Evolutionary conservation across 495 filamentous ascomycete genomes (phyloP).

Genomic region (Lepraria neglecta): DNA sequence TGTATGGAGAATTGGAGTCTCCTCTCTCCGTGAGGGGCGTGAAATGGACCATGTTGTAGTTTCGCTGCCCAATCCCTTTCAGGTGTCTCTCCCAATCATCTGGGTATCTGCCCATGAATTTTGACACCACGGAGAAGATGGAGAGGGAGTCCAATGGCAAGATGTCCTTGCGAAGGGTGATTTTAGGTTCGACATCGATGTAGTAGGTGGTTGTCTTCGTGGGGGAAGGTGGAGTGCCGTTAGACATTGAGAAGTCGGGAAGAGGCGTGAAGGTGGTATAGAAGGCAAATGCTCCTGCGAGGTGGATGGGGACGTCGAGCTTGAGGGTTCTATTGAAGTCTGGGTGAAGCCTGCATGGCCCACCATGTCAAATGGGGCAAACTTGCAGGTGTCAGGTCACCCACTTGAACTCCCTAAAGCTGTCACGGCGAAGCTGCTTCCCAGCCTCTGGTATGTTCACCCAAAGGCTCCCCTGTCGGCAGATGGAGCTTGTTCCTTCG

Average conservation of each 20-base stretch:
- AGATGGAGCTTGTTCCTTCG: constrained; percentile 93
- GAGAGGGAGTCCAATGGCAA: constrained; percentile 82
- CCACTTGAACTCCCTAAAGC: constrained; percentile 83
- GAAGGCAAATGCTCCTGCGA: constrained; percentile 89
- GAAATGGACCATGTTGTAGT: constrained; percentile 99
- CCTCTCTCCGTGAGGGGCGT: constrained; percentile 88
- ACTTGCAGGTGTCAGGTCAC: constrained; percentile 28
- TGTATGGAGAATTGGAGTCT: constrained; percentile 91
- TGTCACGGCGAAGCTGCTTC: constrained; percentile 63
- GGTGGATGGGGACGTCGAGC: constrained; percentile 76
- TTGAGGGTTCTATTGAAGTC: constrained; percentile 88
- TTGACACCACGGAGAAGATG: constrained; percentile 90
- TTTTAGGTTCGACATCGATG: constrained; percentile 83
- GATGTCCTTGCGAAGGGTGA: constrained; percentile 60
- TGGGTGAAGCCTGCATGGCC: constrained; percentile 61
- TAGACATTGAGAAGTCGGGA: constrained; percentile 62
- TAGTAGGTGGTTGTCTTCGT: constrained; percentile 73
- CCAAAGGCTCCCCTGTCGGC: constrained; percentile 87
- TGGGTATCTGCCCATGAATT: constrained; percentile 93
- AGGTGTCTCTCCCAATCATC: constrained; percentile 84
- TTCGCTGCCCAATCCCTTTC: constrained; percentile 73
- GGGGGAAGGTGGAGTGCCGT: constrained; percentile 44
- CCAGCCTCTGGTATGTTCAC: constrained; percentile 82
- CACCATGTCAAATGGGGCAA: constrained; percentile 27
- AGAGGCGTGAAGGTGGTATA: constrained; percentile 90